Evolutionary conservation across 169 alveolate species (phyloP), one percentile per base, ranked within the genome.

Genomic region (Plasmodium inui): DNA sequence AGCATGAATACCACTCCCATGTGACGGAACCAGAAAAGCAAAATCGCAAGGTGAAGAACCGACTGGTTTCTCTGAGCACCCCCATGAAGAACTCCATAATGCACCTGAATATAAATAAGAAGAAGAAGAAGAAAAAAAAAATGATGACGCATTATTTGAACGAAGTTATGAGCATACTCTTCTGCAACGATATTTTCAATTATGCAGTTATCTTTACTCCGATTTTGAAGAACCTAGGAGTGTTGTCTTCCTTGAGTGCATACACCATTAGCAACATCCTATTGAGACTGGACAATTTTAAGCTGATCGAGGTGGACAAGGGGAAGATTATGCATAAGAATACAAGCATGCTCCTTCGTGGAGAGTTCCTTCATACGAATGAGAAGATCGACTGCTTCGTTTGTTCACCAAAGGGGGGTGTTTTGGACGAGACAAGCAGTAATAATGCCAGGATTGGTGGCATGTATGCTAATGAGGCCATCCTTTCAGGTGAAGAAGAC

Each of bases 141-240:
- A 76, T 85, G 0, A 28, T 32, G 14, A 53, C 53, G 3, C 14
- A 32, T 2, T 86, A 78, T 86, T 30, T 86, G 67, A 86, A 86
- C 12, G 57, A 86, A 86, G 80, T 86, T 17, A 86, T 86, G 44
- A 74, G 22, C 30, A 74, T 12, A 6, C 7, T 86, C 30, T 86
- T 86, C 6, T 74, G 81, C 12, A 4, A 55, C 67, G 46, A 55
- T 37, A 10, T 86, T 50, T 76, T 74, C 34, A 86, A 73, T 17
- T 86, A 86, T 22, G 57, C 93, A 19, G 6, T 86, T 32, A 86
- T 86, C 17, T 86, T 86, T 37, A 50, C 55, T 3, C 81, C 93
- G 0, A 76, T 86, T 7, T 55, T 86, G 46, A 86, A 30, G 44
- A 74, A 86, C 17, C 50, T 30, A 74, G 93, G 93, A 0, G 39